These are phyloP conservation scores for Solanum etuberosum DNA, from an alignment of 257 asterid species.

Conservation along the genomic window DNA sequence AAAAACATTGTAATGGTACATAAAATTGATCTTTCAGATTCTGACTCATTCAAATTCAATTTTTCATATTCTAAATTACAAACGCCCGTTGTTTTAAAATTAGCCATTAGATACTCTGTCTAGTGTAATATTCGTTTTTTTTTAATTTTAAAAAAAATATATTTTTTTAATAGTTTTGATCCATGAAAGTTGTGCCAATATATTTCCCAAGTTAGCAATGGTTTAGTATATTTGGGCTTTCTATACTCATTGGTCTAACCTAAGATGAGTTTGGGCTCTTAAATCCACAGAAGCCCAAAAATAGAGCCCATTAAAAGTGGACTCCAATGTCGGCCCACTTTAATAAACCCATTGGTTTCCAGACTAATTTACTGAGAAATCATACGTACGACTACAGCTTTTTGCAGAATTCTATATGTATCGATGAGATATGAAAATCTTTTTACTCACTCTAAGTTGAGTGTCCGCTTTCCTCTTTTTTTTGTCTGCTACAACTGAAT, in stretches of 20 bases:
- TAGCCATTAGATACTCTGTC: not conserved
- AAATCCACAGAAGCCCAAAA: not conserved
- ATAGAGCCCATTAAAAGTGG: not conserved
- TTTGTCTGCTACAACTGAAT: not conserved
- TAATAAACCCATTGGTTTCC: not conserved
- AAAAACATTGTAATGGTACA: not conserved
- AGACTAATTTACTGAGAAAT: not conserved
- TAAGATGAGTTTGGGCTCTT: not conserved
- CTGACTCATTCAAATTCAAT: not conserved
- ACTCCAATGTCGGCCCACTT: not conserved
- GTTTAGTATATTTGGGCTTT: not conserved
- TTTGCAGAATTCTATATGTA: not conserved
- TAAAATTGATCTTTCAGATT: not conserved
- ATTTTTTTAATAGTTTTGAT: not conserved
- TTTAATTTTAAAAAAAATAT: accelerated
- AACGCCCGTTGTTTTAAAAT: not conserved
- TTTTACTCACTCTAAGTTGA: not conserved
- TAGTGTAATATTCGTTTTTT: not conserved
- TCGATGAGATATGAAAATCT: too few species aligned
- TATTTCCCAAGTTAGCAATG: not conserved
- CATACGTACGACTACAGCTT: too few species aligned
- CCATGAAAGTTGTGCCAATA: not conserved
- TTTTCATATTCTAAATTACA: not conserved
- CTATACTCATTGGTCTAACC: not conserved
- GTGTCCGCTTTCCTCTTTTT: not conserved